Evolutionary conservation across 495 filamentous ascomycete genomes (phyloP).

Genomic region (Hypoxylon intermedium): DNA sequence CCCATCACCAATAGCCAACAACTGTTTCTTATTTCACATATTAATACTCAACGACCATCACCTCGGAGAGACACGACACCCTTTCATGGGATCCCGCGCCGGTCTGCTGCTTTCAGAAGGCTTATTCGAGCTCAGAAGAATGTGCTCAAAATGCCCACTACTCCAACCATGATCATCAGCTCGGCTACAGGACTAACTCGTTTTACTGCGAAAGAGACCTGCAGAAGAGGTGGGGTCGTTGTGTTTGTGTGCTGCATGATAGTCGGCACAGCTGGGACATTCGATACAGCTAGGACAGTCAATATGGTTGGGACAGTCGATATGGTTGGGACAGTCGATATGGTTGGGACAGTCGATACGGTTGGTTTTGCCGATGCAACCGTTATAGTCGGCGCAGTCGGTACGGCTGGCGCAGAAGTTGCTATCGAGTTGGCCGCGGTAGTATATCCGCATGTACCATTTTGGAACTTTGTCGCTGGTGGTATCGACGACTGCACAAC

Average conservation of each 20-base stretch:
- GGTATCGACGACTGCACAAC: slow-evolving; percentile 12
- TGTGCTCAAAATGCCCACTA: slow-evolving; percentile 11
- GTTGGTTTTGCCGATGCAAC: neutral
- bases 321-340: neutral
- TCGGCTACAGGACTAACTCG: neutral
- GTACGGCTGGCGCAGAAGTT: neutral
- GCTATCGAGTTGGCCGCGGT: slow-evolving; percentile 17
- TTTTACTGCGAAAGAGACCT: slow-evolving; percentile 28
- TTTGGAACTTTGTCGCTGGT: neutral
- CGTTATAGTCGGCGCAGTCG: neutral
- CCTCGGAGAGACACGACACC: too few species aligned
- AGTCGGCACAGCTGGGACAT: slow-evolving; percentile 3
- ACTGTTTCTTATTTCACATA: too few species aligned
- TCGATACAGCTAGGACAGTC: too few species aligned
- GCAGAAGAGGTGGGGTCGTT: slow-evolving; percentile 14
- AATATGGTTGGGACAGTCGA: neutral
- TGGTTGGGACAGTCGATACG: neutral
- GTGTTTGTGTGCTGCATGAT: slow-evolving; percentile 11
- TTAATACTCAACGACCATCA: slow-evolving; percentile 3
- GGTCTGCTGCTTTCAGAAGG: neutral
- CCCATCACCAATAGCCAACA: too few species aligned
- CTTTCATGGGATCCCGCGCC: neutral
- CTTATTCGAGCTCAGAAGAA: slow-evolving; percentile 13
- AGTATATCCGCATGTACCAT: slow-evolving; percentile 10
- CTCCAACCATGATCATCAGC: slow-evolving; percentile 6